Conservation (phyloP, 1,139 yeast species). For the Pichia sp. region DNA sequence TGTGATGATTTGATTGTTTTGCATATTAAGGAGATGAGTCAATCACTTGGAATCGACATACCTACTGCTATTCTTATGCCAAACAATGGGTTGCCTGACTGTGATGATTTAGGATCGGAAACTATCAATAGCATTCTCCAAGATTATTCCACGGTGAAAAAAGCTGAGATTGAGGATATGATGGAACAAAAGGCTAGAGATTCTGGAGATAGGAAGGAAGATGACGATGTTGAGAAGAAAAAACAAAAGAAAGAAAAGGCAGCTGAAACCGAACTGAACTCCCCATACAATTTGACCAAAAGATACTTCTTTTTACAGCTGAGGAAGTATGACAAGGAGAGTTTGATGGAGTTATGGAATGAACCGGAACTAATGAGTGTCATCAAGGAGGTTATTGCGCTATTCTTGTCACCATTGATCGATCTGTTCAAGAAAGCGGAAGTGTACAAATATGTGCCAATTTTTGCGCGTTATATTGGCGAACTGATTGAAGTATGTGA, state of each 20-base stretch:
- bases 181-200: background rate
- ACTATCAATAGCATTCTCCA: slow-evolving; percentile 8
- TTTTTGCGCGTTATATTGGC: slow-evolving; percentile 66
- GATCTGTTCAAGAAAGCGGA: slow-evolving; percentile 71
- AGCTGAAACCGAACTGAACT: slow-evolving; percentile 18
- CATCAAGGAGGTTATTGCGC: slow-evolving; percentile 65
- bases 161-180: background rate
- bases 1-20: slow-evolving; percentile 33
- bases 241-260: background rate
- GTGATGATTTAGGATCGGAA: slow-evolving; percentile 6
- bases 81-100: slow-evolving; percentile 17
- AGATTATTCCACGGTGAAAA: slow-evolving; percentile 8
- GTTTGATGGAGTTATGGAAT: slow-evolving; percentile 74
- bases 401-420: slow-evolving; percentile 83
- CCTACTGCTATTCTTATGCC: slow-evolving; percentile 17
- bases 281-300: slow-evolving; percentile 38
- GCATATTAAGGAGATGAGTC: slow-evolving; percentile 36
- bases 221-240: background rate
- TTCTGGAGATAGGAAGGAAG: background rate
- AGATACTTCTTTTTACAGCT: slow-evolving; percentile 59
- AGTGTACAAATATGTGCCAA: slow-evolving; percentile 68
- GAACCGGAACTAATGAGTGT: slow-evolving; percentile 74
- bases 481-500: slow-evolving; percentile 58
- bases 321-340: slow-evolving; percentile 69
- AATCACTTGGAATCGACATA: slow-evolving; percentile 16